Percentiles rank a stretch among this genome's conserved stretches.
Conservation (phyloP, 2,329 filamentous ascomycete genomes). For the Gliomastix tumulicola region DNA sequence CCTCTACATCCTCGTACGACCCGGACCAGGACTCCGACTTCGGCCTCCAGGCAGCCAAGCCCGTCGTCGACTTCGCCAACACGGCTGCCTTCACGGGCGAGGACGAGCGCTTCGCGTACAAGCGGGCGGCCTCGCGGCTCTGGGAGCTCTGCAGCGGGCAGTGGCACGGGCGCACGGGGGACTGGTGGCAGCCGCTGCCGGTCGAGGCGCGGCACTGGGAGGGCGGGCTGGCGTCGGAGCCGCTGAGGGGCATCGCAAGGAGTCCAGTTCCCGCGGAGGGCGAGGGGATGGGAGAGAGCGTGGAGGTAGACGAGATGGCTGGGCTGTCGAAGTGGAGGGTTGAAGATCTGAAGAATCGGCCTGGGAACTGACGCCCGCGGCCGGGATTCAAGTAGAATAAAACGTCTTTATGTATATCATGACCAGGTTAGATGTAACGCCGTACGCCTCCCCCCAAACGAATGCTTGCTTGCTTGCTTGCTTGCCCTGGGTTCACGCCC, state of each 20-base stretch:
- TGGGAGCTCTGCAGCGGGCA: conserved; percentile 73
- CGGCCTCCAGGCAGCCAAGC: conserved; percentile 23
- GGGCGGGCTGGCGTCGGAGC: conserved; percentile 18
- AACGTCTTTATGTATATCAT: too few species aligned
- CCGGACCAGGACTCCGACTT: conserved; percentile 53
- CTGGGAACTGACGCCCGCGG: too few species aligned
- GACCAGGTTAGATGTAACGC: too few species aligned
- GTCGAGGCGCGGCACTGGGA: conserved; percentile 63
- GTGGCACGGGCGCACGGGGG: conserved; percentile 60
- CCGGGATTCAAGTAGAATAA: too few species aligned
- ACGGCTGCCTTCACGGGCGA: conserved; percentile 67
- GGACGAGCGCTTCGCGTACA: conserved; percentile 77
- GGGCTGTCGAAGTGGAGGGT: conserved; percentile 30
- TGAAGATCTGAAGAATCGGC: conserved; percentile 18
- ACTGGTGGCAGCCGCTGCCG: conserved; percentile 68
- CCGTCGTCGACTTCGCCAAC: conserved; percentile 58
- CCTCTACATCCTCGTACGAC: conserved; percentile 40
- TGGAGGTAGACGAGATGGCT: conserved; percentile 27
- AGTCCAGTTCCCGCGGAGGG: background rate
- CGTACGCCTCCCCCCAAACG: too few species aligned
- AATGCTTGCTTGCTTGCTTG: too few species aligned
- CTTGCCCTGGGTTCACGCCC: too few species aligned
- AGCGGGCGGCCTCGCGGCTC: conserved; percentile 66
- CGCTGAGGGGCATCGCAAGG: conserved; percentile 5
- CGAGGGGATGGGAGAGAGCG: conserved; percentile 24